Conservation (phyloP, 129 eudicot species). For the Pulicaria dysenterica region DNA sequence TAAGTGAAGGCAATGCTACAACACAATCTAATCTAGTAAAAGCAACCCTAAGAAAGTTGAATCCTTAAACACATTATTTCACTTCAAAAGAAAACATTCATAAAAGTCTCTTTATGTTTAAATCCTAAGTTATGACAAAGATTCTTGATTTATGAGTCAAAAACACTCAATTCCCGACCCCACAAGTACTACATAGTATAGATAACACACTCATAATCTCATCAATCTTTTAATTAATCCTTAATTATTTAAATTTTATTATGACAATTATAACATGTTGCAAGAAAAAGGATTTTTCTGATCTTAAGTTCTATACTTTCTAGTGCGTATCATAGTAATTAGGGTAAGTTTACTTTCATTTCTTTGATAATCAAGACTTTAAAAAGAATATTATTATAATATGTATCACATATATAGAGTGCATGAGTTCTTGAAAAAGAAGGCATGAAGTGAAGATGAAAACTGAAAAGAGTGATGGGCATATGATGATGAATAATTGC, state of each 20-base stretch:
- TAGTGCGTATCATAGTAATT: too few species aligned
- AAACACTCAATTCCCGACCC: slow-evolving; percentile 37
- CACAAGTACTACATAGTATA: neutral
- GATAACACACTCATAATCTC: neutral
- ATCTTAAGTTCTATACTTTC: neutral
- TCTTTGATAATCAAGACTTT: too few species aligned
- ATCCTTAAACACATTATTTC: slow-evolving; percentile 17
- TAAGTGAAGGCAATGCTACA: slow-evolving; percentile 26
- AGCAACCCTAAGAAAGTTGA: slow-evolving; percentile 17
- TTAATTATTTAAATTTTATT: neutral
- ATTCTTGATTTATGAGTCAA: slow-evolving; percentile 56
- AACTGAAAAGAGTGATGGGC: slow-evolving; percentile 25
- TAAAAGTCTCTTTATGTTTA: slow-evolving; percentile 23
- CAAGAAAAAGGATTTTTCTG: too few species aligned
- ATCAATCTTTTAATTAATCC: neutral
- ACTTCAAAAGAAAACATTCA: slow-evolving; percentile 23
- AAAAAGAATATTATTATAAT: too few species aligned
- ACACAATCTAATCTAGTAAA: slow-evolving; percentile 33
- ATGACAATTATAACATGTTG: neutral
- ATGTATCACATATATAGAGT: neutral
- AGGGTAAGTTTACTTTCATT: too few species aligned
- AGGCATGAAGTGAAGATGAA: slow-evolving; percentile 5
- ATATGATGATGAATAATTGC: slow-evolving; percentile 30
- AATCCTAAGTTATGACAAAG: slow-evolving; percentile 68
- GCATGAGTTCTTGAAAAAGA: neutral